Evolutionary conservation across 352 stramenopile genomes (phyloP).

Genomic region (Thalassiosira livingstoniorum): DNA sequence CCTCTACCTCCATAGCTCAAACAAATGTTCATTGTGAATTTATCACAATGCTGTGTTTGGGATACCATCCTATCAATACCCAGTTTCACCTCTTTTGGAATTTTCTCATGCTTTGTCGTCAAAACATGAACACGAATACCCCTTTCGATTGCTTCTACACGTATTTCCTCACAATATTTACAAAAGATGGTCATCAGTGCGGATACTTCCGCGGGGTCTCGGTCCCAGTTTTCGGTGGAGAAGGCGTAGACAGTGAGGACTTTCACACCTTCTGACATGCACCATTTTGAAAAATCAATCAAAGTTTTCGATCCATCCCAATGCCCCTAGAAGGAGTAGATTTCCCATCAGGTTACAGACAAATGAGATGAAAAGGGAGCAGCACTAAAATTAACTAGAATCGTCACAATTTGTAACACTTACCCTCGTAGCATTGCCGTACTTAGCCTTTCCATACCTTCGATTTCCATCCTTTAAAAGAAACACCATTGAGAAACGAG

Average conservation of each 20-base stretch:
- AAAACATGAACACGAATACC: constrained; percentile 92
- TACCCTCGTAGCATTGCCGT: constrained; percentile 61
- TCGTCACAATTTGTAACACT: no score
- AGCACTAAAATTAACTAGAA: no score
- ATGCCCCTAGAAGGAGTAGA: constrained; percentile 86
- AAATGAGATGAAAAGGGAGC: no score
- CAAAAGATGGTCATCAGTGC: constrained; percentile 94
- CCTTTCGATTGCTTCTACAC: constrained; percentile 89
- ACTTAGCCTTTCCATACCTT: constrained; percentile 90
- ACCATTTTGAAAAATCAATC: constrained; percentile 96
- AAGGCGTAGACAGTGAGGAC: constrained; percentile 97
- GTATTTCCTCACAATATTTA: constrained; percentile 93
- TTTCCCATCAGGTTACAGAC: no score
- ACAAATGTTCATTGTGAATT: constrained; percentile 87
- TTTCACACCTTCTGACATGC: constrained; percentile 88
- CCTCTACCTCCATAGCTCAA: constrained; percentile 94
- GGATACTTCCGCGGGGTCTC: constrained; percentile 91
- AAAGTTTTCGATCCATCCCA: constrained; percentile 95
- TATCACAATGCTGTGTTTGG: constrained; percentile 88
- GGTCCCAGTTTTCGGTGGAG: constrained; percentile 98
- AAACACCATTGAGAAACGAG: not conserved
- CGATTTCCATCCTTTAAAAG: constrained; percentile 91
- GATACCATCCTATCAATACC: constrained; percentile 86
- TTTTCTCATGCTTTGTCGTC: constrained; percentile 74
- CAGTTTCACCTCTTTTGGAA: constrained; percentile 76